Evolutionary conservation across 2,329 filamentous ascomycete species (phyloP).

Genomic region (Apiospora kogelbergensis): DNA sequence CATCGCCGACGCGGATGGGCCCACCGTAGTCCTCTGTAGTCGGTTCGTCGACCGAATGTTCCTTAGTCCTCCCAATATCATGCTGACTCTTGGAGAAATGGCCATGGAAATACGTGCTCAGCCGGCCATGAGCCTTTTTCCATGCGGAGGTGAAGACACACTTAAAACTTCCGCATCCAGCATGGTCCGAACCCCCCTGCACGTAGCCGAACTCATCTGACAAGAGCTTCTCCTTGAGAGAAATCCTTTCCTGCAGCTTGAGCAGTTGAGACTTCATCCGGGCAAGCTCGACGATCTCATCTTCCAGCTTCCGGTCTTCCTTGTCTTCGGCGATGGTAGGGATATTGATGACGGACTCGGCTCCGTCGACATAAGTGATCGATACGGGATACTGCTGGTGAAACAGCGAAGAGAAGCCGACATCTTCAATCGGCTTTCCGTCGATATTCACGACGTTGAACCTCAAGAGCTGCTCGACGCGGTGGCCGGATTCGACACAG

Average conservation of each 20-base stretch:
- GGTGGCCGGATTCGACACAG: slow-evolving; percentile 42
- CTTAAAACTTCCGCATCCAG: slow-evolving; percentile 40
- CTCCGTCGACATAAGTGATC: slow-evolving; percentile 43
- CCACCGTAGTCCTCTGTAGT: neutral
- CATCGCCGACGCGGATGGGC: neutral
- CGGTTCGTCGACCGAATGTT: neutral
- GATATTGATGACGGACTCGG: slow-evolving; percentile 31
- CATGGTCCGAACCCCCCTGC: slow-evolving; percentile 23
- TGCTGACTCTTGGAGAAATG: neutral
- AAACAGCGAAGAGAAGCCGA: slow-evolving; percentile 45
- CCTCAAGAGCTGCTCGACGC: slow-evolving; percentile 44
- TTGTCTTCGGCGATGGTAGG: slow-evolving; percentile 13
- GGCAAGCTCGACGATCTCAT: slow-evolving; percentile 45
- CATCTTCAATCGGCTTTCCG: slow-evolving; percentile 37
- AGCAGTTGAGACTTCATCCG: slow-evolving; percentile 41
- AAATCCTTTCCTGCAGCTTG: slow-evolving; percentile 43
- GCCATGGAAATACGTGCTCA: neutral
- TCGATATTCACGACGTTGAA: slow-evolving; percentile 44
- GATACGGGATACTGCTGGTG: slow-evolving; percentile 43
- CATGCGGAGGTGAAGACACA: slow-evolving; percentile 43
- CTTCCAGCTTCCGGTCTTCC: slow-evolving; percentile 30
- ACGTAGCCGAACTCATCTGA: slow-evolving; percentile 33
- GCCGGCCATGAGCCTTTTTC: slow-evolving; percentile 24
- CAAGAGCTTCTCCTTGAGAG: slow-evolving; percentile 41
- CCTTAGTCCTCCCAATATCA: neutral